Percentiles rank a stretch among this genome's conserved stretches.
Evolutionary conservation across 208 protist genomes (phyloP).

Genomic region (Leishmania lainsoni): DNA sequence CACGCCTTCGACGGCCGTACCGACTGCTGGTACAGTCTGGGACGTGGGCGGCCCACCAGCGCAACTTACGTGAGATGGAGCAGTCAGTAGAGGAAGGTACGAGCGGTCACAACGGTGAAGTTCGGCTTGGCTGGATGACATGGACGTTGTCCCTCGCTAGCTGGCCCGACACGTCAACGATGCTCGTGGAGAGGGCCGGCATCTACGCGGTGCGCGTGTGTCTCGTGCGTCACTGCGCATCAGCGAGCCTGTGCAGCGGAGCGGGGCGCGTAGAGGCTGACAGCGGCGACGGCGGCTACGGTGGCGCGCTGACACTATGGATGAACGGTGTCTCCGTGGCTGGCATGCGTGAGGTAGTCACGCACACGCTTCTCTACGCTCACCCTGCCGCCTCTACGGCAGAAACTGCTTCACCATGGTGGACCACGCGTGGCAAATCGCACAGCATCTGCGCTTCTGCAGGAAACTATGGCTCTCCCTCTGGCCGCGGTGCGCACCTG

Average conservation of each 20-base stretch:
- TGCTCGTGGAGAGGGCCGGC: conserved; percentile 33
- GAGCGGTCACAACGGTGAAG: neutral
- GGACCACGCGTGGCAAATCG: neutral
- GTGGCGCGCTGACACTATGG: conserved; percentile 17
- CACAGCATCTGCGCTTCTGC: neutral
- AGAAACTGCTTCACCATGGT: neutral
- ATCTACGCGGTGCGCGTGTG: conserved; percentile 53
- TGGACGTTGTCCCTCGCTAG: conserved; percentile 22
- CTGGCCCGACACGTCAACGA: conserved; percentile 27
- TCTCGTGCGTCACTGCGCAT: conserved; percentile 33
- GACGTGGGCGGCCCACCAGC: conserved; percentile 19
- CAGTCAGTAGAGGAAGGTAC: neutral
- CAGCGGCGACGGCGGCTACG: neutral
- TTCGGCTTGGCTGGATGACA: conserved; percentile 13
- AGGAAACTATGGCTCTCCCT: neutral
- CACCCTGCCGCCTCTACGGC: neutral
- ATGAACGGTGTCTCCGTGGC: conserved; percentile 14
- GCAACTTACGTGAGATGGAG: conserved; percentile 6
- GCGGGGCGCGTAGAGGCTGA: neutral
- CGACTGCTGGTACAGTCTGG: conserved; percentile 52
- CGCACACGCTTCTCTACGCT: conserved; percentile 18
- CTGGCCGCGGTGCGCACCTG: neutral
- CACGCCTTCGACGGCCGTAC: conserved; percentile 47
- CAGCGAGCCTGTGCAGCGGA: conserved; percentile 3
- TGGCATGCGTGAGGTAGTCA: conserved; percentile 12